Evolutionary conservation across 2,329 filamentous ascomycete species (phyloP), one percentile per base, ranked within the genome.

Genomic region (Emergomyces orientalis): DNA sequence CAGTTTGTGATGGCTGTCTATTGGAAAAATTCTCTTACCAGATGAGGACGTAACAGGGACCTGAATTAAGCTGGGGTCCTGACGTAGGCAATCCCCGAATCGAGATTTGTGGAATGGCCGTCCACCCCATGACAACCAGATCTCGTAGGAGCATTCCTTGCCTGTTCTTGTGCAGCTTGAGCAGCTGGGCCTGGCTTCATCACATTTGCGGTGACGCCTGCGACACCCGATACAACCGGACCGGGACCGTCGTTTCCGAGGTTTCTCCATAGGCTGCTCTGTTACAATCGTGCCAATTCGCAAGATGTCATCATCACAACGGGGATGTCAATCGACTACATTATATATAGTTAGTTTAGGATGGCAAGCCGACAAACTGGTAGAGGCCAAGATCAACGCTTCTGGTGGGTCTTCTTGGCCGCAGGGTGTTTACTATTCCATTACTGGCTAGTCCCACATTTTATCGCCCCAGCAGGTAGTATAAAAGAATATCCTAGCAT

Each of bases 161-260:
- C 63, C 62, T 19, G 62, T 47, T 8, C 62, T 61, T 39, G 34
- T n/a, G 27, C 66, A 67, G 25, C 60, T 43, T n/a, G 65, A 62
- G 45, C 66, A 67, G 25, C 52, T 54, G 19, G 66, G 65, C 49
- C 63, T 61, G 45, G 37, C 27, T 57, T 67, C 66, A 55, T 67
- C 66, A 61, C 66, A 67, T 59, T 67, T 67, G 55, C 66, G 64
- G 54, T 67, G 66, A 19, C 65, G 62, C n/a, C 58, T 55, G 39
- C 66, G 64, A 34, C 66, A 67, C 59, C 66, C 63, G 8, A 62
- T 66, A 60, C 66, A 67, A 19, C 66, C 66, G n/a, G 63, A 63
- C 9, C 66, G 64, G 27, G 66, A 67, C 27, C 66, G 63, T 45
- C 63, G 64, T 54, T 65, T 66, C 19, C 5, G 54, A 37, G 30